A percentile compares a stretch with the other conserved stretches of the same genome.
These are phyloP conservation scores for Cutaneotrichosporon sp. DNA, from an alignment of 1,284 basidiomycete species.

Conservation along the genomic window DNA sequence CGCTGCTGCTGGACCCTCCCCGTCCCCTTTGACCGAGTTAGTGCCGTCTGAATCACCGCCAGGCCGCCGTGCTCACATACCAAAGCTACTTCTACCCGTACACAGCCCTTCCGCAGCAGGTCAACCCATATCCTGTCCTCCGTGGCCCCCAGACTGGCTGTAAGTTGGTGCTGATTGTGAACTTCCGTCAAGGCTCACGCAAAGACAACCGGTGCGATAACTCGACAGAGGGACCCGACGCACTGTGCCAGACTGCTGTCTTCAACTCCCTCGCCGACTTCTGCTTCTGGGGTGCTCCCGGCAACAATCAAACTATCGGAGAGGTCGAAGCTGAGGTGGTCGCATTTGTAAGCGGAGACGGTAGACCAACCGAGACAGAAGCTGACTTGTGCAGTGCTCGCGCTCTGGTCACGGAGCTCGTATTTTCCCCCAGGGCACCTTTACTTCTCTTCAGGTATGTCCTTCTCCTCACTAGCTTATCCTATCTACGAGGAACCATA, in stretches of 20 bases:
- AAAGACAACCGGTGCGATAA: constrained; percentile 26
- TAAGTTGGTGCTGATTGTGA: neutral
- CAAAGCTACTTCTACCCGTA: constrained; percentile 19
- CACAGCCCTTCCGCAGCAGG: constrained; percentile 11
- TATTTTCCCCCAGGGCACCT: constrained; percentile 43
- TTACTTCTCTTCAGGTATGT: constrained; percentile 25
- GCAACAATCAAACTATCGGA: constrained; percentile 48
- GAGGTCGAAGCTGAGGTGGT: constrained; percentile 54
- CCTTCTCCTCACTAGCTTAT: neutral
- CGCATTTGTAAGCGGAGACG: constrained; percentile 40
- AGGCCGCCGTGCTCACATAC: neutral
- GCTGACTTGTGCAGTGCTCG: constrained; percentile 47
- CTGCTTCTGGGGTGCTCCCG: constrained; percentile 53
- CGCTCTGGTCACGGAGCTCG: constrained; percentile 53
- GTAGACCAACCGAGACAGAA: neutral
- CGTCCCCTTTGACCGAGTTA: constrained; percentile 18
- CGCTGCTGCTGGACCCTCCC: neutral
- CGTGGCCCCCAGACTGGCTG: constrained; percentile 13
- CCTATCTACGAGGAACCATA: neutral
- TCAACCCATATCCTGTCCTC: constrained; percentile 6
- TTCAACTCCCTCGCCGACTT: constrained; percentile 48
- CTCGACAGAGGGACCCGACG: constrained; percentile 17
- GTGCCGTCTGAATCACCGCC: neutral
- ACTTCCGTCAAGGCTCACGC: neutral
- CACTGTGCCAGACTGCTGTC: constrained; percentile 19